Base-by-base conservation (phyloP, 495 filamentous ascomycete genomes). In the Hypoxylon cercidicola region DNA sequence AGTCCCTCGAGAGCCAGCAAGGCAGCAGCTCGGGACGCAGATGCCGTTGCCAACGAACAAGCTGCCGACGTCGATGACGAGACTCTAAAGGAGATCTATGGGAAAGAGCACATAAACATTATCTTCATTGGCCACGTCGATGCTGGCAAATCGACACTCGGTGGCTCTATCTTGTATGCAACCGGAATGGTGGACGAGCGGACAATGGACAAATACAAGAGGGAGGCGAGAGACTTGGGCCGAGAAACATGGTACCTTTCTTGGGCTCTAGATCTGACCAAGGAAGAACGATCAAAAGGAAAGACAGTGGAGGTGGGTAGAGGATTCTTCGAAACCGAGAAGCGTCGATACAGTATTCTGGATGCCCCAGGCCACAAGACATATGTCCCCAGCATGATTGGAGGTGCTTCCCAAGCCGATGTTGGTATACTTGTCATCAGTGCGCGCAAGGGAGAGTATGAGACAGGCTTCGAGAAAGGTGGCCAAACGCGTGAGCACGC, bases 161-260 rank as follows among this genome's bases (percentile, higher is more conserved):
- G 96, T 70, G 95, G 95, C 44, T 88, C 88, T 43, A 95, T 99
- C 55, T 81, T 98, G 3, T 96, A 95, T 72, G 87, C 85, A 57
- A 97, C 95, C 13, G 95, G 95, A 43, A 99, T 99, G 95, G 95
- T 99, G 11, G 96, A 99, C 72, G 93, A 99, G 77, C 87, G 95
- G 68, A 99, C 95, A 16, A 85, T 99, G 82, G 95, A 99, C 10
- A 99, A 99, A 75, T 95, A 95, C 81, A 97, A 94, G 85, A 86
- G 87, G 58, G 95, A 98, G 67, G 95, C 95, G 20, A 98, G 97
- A 81, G 95, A 97, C 12, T 84, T 93, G 51, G 95, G 95, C 54
- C 90, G 93, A 82, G 94, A 98, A 82, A 81, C 92, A n/a, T 98
- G 93, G 96, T 98, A 97, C 73, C 81, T 97, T 10, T 99, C 93